Evolutionary conservation across 2,329 filamentous ascomycete genomes (phyloP).

Genomic region (Aspergillus terreus): DNA sequence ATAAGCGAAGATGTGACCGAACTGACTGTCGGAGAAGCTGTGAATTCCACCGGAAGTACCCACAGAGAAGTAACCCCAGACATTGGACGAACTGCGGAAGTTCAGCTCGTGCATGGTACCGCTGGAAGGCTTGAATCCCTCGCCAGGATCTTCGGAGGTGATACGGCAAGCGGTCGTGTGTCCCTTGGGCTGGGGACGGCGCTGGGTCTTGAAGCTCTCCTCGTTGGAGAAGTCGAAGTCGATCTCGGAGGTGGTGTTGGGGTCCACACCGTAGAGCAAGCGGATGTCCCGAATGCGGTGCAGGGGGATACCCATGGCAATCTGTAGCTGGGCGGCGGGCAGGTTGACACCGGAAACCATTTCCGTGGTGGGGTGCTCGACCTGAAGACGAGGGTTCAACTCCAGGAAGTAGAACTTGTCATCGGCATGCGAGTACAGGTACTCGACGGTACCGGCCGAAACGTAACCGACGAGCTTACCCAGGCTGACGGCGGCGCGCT

Average conservation of each 20-base stretch:
- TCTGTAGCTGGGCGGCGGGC: constrained; percentile 93
- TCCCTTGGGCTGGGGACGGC: constrained; percentile 87
- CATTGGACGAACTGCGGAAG: constrained; percentile 97
- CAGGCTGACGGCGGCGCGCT: constrained; percentile 89
- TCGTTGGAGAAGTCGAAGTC: constrained; percentile 95
- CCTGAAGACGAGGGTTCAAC: constrained; percentile 96
- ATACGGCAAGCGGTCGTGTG: constrained; percentile 99
- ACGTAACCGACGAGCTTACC: constrained; percentile 96
- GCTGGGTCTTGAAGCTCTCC: constrained; percentile 77
- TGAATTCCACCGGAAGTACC: constrained; percentile 95
- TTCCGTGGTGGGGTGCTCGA: constrained; percentile 98
- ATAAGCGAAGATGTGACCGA: constrained; percentile 98
- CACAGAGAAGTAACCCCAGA: constrained; percentile 99
- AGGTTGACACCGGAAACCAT: constrained; percentile 99
- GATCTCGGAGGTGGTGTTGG: constrained; percentile 78
- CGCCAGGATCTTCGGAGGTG: constrained; percentile 96
- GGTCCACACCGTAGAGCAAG: constrained; percentile 91
- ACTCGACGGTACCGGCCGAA: constrained; percentile 97
- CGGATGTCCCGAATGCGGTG: constrained; percentile 96
- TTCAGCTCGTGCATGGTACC: constrained; percentile 99
- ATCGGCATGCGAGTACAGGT: constrained; percentile 94
- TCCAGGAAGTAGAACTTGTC: constrained; percentile 99
- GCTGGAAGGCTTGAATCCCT: constrained; percentile 98
- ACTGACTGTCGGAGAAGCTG: constrained; percentile 98
- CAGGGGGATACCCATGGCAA: constrained; percentile 96